Evolutionary conservation across 164 flowering plant species (phyloP), one percentile per base, ranked within the genome.

Genomic region (Tetracentron sinense): DNA sequence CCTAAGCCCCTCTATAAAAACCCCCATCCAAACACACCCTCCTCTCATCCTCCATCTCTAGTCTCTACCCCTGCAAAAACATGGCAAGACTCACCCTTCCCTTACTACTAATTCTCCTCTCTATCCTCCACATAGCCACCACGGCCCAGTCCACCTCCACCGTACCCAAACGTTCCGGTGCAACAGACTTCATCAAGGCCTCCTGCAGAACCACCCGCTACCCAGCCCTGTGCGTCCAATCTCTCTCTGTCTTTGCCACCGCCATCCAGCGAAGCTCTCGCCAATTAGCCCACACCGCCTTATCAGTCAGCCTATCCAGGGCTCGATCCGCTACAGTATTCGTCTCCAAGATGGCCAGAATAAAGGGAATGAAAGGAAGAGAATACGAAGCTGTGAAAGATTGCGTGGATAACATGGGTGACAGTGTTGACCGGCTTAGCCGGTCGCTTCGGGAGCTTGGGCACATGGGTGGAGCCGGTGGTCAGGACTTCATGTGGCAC

Each of bases 321-420:
- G 77, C 74, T 48, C 42, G 70, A 54, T 67, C 72, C 0, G 49
- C 62, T 1, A 12, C 54, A 11, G 50, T 28, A 3, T 72, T 56
- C 60, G 69, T 75, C 8, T 58, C 69, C 8, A 52, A 30, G 66
- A 63, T 64, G 70, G 19, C 56, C 2, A 38, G 31, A 25, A 47
- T 27, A 1, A 58, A 55, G 42, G 71, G 72, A 2, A 17, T 72
- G n/a, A 68, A 52, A 21, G 22, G 38, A 0, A 49, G 71, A 23
- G 73, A 75, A 49, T 19, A 8, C 21, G 69, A 54, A 31, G 81
- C 69, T 16, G 23, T 72, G 29, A 61, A 53, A 38, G 79, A 78
- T 66, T 78, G 81, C 61, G 23, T 70, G 26, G 72, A 70, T 17
- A 70, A 58, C 62, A 64, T 78, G 70, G 56, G 62, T 20, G 77